Percentiles rank a stretch among this genome's conserved stretches.
phyloP scores from a whole-genome alignment of 108 stramenopile genomes.

The Pseudonitzschia multiseries region DNA sequence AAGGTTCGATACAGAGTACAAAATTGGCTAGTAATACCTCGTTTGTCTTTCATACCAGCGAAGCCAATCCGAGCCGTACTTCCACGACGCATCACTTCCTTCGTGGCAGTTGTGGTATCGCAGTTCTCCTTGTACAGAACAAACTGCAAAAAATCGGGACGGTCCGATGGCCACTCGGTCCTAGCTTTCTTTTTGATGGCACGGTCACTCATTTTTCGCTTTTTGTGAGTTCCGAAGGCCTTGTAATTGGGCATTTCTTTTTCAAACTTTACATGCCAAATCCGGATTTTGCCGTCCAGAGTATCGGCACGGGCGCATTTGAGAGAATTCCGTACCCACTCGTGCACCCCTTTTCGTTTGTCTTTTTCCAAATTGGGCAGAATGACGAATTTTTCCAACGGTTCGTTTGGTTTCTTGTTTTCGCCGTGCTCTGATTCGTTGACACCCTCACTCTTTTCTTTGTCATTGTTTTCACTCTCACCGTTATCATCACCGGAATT shows the following conservation, averaged over 20 bases:
- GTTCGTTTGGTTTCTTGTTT: background rate
- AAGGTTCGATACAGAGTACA: conserved; percentile 74
- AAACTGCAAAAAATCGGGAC: conserved; percentile 80
- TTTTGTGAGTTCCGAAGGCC: conserved; percentile 35
- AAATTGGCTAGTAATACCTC: conserved; percentile 88
- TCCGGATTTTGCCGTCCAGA: conserved; percentile 59
- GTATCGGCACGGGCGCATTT: conserved; percentile 67
- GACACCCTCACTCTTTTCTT: background rate
- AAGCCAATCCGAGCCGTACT: conserved; percentile 58
- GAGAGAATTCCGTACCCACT: conserved; percentile 49
- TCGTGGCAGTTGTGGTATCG: conserved; percentile 78
- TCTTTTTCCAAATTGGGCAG: conserved; percentile 63
- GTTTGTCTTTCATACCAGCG: conserved; percentile 94
- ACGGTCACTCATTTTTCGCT: conserved; percentile 19
- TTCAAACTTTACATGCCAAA: conserved; percentile 74
- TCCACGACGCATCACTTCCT: conserved; percentile 67
- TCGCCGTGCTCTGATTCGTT: background rate
- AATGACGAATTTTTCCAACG: conserved; percentile 47
- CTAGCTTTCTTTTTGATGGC: conserved; percentile 36
- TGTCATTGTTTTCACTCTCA: background rate
- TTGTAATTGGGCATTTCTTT: conserved; percentile 74
- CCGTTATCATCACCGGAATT: background rate
- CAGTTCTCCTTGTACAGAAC: conserved; percentile 90
- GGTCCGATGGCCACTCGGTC: conserved; percentile 60
- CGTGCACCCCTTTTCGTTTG: conserved; percentile 62